phyloP scores from a whole-genome alignment of 1,284 basidiomycete species.

The Ceratobasidium sp. region DNA sequence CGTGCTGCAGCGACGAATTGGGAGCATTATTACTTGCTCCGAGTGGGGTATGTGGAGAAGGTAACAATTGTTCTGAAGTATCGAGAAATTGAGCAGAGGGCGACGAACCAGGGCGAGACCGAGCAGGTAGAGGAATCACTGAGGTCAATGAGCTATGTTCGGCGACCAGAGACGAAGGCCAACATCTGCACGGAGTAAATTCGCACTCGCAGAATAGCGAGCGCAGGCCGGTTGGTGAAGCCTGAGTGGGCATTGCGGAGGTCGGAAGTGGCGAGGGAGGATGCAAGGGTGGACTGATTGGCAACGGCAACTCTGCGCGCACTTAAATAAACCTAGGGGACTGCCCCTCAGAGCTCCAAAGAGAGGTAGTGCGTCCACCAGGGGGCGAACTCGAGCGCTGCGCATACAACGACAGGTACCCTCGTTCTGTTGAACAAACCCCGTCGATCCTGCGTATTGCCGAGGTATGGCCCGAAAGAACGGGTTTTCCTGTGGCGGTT shows the following conservation, averaged over 20 bases:
- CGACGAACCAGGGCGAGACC: neutral
- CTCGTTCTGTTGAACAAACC: neutral
- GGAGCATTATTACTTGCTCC: too few relatives aligned
- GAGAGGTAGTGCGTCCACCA: too few relatives aligned
- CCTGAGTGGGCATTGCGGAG: too few relatives aligned
- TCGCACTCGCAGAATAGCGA: constrained; percentile 43
- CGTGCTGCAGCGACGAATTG: too few relatives aligned
- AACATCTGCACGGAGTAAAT: constrained; percentile 37
- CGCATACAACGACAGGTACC: neutral
- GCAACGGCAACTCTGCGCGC: too few relatives aligned
- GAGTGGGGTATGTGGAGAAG: neutral
- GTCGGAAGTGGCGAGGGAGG: too few relatives aligned
- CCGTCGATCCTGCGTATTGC: neutral
- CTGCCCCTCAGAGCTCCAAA: too few relatives aligned
- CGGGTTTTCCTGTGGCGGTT: too few relatives aligned
- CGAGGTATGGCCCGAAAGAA: neutral
- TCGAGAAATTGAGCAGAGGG: neutral
- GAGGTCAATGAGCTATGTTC: neutral
- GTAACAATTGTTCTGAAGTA: neutral
- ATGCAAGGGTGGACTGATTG: too few relatives aligned
- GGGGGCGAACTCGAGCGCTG: too few relatives aligned
- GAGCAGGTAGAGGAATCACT: constrained; percentile 3
- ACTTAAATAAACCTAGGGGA: too few relatives aligned
- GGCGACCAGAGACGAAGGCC: constrained; percentile 4
- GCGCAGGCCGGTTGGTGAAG: neutral